Percentiles rank a stretch among this genome's conserved stretches.
Conservation (phyloP, 768 basidiomycete genomes). For the Mycena galopus region DNA sequence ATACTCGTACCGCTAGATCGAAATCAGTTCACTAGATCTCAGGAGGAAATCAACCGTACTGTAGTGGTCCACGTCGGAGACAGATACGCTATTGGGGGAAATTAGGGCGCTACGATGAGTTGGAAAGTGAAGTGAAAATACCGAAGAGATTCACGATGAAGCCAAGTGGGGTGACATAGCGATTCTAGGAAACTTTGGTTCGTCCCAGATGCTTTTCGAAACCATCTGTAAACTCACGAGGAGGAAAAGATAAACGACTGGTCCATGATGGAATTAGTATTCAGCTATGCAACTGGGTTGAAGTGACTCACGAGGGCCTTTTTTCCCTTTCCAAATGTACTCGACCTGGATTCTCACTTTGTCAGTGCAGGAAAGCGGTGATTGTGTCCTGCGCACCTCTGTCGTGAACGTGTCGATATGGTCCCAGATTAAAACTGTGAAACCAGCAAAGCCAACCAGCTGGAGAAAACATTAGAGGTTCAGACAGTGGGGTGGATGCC, state of each 20-base stretch:
- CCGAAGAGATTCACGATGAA: slow-evolving; percentile 71
- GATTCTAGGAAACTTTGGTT: slow-evolving; percentile 55
- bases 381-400: slow-evolving; percentile 48
- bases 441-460: slow-evolving; percentile 50
- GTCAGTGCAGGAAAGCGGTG: background rate
- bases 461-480: slow-evolving; percentile 17
- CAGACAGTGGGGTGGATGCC: background rate
- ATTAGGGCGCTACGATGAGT: background rate
- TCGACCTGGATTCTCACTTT: slow-evolving; percentile 51
- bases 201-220: background rate
- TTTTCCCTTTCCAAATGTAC: slow-evolving; percentile 65
- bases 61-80: slow-evolving; percentile 55
- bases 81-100: slow-evolving; percentile 51
- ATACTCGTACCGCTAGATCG: slow-evolving; percentile 16
- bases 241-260: slow-evolving; percentile 60
- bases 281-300: background rate
- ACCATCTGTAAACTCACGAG: slow-evolving; percentile 30
- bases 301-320: slow-evolving; percentile 57
- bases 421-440: slow-evolving; percentile 57
- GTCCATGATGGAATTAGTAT: no score
- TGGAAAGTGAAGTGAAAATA: slow-evolving; percentile 27
- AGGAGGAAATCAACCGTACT: slow-evolving; percentile 39
- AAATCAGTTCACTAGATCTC: background rate
- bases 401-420: slow-evolving; percentile 66
- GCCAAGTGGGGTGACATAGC: slow-evolving; percentile 72